phyloP scores from a whole-genome alignment of 2,329 filamentous ascomycete species.

The Colletotrichum eleusines region DNA sequence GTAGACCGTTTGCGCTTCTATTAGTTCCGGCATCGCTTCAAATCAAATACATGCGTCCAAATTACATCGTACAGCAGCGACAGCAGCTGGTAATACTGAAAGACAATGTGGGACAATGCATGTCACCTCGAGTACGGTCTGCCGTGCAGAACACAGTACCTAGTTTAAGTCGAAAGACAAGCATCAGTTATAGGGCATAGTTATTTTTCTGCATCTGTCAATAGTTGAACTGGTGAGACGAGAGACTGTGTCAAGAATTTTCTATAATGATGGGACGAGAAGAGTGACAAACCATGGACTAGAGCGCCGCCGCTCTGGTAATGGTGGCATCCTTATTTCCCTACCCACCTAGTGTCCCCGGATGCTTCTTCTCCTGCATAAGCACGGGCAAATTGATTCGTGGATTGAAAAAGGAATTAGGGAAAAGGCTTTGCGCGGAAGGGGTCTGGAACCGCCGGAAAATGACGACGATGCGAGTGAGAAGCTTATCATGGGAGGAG shows the following conservation, averaged over 20 bases:
- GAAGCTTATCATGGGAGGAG: background rate
- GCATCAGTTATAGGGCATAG: slow-evolving; percentile 3
- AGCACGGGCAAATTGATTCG: background rate
- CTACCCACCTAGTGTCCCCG: background rate
- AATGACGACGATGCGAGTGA: background rate
- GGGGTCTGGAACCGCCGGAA: background rate
- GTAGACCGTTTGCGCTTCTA: background rate
- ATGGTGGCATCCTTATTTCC: too few species aligned
- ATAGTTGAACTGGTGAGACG: background rate
- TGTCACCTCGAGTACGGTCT: background rate
- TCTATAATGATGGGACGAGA: background rate
- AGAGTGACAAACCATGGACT: background rate
- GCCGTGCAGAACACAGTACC: background rate
- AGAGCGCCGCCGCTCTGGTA: background rate
- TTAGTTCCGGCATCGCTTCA: background rate
- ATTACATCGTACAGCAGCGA: background rate
- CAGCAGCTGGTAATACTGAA: background rate
- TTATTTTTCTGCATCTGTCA: background rate
- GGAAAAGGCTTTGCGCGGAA: background rate
- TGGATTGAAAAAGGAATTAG: background rate
- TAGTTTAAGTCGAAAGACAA: background rate
- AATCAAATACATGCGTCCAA: background rate
- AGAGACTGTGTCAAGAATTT: slow-evolving; percentile 2
- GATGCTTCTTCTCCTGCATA: background rate
- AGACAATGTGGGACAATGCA: background rate